phyloP scores from a whole-genome alignment of 306 rosid genomes.

The Sechiopsis laciniata region DNA sequence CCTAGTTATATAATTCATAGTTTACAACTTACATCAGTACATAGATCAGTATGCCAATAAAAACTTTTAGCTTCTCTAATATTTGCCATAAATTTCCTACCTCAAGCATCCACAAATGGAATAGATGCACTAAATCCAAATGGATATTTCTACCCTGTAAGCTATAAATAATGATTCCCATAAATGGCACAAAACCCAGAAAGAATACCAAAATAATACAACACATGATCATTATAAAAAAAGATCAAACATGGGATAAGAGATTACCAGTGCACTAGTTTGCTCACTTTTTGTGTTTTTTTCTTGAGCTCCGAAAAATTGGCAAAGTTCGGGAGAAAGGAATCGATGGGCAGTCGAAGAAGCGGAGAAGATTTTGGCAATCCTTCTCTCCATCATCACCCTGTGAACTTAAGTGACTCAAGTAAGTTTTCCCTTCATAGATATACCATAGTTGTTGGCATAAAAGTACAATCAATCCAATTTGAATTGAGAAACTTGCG shows the following conservation, averaged over 20 bases:
- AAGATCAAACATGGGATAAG: background rate
- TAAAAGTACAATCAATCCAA: slow-evolving; percentile 69
- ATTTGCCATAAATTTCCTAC: background rate
- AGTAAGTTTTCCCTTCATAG: slow-evolving; percentile 68
- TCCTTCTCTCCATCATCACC: slow-evolving; percentile 50
- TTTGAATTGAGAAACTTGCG: slow-evolving; percentile 59
- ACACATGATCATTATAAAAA: background rate
- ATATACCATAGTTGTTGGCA: slow-evolving; percentile 87
- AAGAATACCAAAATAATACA: background rate
- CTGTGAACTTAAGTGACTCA: slow-evolving; percentile 49
- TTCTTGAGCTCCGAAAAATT: slow-evolving; percentile 33
- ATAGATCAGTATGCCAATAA: background rate
- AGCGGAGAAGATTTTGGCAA: slow-evolving; percentile 65
- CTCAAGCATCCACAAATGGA: background rate
- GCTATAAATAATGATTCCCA: background rate
- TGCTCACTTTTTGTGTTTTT: slow-evolving; percentile 48
- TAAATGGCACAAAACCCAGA: background rate
- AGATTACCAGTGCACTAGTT: background rate
- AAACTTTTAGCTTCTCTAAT: background rate
- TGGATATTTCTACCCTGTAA: background rate
- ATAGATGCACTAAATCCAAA: background rate
- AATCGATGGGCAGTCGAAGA: slow-evolving; percentile 54
- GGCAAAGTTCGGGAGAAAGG: slow-evolving; percentile 52
- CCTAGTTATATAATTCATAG: background rate
- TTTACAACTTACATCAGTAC: background rate